Base-by-base conservation (phyloP, 352 stramenopile species). In the Elongisporangium prolatum region DNA sequence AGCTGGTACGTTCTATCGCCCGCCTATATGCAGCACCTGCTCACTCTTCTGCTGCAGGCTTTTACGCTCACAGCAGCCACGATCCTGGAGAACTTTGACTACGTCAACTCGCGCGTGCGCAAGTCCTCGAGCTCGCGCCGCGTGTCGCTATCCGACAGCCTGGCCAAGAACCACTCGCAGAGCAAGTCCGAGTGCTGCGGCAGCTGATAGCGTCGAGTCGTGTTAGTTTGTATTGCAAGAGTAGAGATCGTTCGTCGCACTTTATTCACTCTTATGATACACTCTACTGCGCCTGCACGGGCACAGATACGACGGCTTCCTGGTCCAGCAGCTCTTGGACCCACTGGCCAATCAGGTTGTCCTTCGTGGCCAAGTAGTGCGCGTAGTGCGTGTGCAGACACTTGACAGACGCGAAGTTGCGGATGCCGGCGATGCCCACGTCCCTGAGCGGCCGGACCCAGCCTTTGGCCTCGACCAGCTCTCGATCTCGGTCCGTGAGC, bases 61-160 rank as follows among this genome's bases (percentile, higher is more conserved):
- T 93, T 94, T 59, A 68, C 80, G 18, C 66, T 84, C 28, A 94
- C 78, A 21, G 84, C 84, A 0, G 74, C 66, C 40, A 90, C 77
- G 7, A 94, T 94, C 64, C 57, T 94, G 58, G 61, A 68, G 14
- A 88, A 89, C 57, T 92, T 92, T 59, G 82, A 92, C 61, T 78
- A 80, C 55, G 65, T 67, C 18, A 88, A 84, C 60, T 74, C 82
- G 53, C 75, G 84, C 55, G 64, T 84, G 64, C 73, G 71, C 38
- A 81, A 81, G 53, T 22, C 50, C 20, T 84, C 74, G 50, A 50
- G 48, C 38, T 54, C 61, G 21, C 80, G 63, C 63, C 64, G 69
- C 10, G 68, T 86, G 52, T 74, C 71, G 18, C 59, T 86, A 58
- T 74, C 81, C 53, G 57, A 65, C 9, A 28, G 38, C 11, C 21